Conservation (phyloP, 306 rosid genomes). For the Gillenia trifoliata region DNA sequence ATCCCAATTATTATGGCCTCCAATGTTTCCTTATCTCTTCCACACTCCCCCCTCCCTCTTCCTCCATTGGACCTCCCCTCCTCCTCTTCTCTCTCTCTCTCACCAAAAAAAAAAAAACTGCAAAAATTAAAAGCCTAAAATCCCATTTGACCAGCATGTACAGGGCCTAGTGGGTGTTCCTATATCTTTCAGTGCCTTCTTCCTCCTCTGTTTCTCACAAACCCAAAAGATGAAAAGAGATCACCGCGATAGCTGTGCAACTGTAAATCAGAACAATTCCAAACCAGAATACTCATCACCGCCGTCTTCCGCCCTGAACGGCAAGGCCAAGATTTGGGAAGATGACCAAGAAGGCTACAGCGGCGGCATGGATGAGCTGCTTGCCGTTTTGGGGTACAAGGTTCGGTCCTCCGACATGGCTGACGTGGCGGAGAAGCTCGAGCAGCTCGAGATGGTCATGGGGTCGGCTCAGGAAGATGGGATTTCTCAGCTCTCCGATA, state of each 20-base stretch:
- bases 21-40: constrained; percentile 61
- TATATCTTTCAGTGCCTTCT: not conserved
- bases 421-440: constrained; percentile 70
- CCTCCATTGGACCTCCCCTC: constrained; percentile 33
- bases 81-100: not conserved
- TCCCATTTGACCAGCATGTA: constrained; percentile 19
- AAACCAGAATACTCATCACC: constrained; percentile 32
- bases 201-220: not conserved
- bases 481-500: constrained; percentile 59
- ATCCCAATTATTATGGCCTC: constrained; percentile 56
- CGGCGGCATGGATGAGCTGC: constrained; percentile 53
- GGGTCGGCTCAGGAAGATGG: constrained; percentile 61
- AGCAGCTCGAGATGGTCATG: constrained; percentile 77
- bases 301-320: constrained; percentile 7
- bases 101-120: not conserved
- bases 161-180: not conserved
- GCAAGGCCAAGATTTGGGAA: constrained; percentile 46
- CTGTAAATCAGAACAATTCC: not conserved
- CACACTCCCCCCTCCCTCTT: constrained; percentile 16
- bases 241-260: constrained; percentile 15
- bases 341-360: constrained; percentile 29
- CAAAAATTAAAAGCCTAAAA: not conserved
- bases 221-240: constrained; percentile 52
- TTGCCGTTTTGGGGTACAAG: constrained; percentile 73
- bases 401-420: constrained; percentile 73